phyloP scores from a whole-genome alignment of 1,139 yeast genomes.

The Yamadazyma trypodendri region DNA sequence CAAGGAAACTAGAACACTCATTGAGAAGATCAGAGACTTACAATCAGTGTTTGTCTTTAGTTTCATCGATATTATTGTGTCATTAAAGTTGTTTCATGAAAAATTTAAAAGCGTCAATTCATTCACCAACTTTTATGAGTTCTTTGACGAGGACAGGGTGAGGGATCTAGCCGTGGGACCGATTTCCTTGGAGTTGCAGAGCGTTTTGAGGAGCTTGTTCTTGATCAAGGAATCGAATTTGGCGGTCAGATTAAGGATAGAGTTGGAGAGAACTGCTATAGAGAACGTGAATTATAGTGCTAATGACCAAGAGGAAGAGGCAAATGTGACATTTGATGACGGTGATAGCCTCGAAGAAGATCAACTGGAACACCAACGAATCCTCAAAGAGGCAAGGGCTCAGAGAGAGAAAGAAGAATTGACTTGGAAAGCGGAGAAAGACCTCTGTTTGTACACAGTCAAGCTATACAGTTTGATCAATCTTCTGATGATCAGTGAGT shows the following conservation, averaged over 20 bases:
- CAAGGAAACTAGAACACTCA: conserved; percentile 11
- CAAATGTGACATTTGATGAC: conserved; percentile 7
- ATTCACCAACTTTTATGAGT: conserved; percentile 28
- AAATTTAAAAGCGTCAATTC: conserved; percentile 25
- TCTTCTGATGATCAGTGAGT: conserved; percentile 33
- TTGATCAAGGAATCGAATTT: conserved; percentile 34
- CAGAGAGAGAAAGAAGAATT: conserved; percentile 8
- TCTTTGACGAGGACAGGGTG: conserved; percentile 18
- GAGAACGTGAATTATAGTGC: neutral
- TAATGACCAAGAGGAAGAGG: conserved; percentile 20
- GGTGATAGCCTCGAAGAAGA: conserved; percentile 14
- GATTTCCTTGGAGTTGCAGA: conserved; percentile 25
- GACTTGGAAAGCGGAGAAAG: conserved; percentile 40
- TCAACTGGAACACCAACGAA: conserved; percentile 21
- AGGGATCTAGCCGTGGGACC: neutral
- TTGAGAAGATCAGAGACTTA: conserved; percentile 21
- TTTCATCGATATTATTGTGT: conserved; percentile 31
- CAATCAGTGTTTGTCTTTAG: conserved; percentile 26
- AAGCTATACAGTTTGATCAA: conserved; percentile 49
- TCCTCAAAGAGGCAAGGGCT: neutral
- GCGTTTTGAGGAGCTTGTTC: conserved; percentile 27
- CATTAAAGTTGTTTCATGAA: conserved; percentile 33
- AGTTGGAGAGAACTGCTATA: conserved; percentile 43
- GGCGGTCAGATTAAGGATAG: conserved; percentile 26
- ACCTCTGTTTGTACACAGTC: conserved; percentile 49